Percentiles rank a stretch among this genome's conserved stretches.
phyloP scores from a whole-genome alignment of 2,329 filamentous ascomycete species.

The Fusarium sp. region DNA sequence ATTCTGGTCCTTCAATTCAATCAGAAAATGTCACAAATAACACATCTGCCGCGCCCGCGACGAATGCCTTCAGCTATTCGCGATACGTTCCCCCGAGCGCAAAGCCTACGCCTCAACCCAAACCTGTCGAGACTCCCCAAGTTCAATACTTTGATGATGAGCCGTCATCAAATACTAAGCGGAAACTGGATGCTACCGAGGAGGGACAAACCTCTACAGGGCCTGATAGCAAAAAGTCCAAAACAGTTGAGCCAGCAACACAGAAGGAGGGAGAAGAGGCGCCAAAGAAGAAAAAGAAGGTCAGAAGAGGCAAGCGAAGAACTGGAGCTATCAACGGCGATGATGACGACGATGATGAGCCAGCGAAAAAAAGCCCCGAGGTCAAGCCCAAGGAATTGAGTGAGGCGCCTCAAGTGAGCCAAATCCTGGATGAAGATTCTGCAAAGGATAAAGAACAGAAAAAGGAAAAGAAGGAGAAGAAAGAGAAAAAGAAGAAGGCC shows the following conservation, averaged over 20 bases:
- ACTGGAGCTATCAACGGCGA: constrained; percentile 25
- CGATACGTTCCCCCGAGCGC: constrained; percentile 54
- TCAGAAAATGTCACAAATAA: background rate
- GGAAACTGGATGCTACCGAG: constrained; percentile 51
- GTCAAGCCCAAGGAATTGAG: constrained; percentile 45
- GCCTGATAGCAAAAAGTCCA: constrained; percentile 51
- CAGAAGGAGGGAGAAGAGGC: constrained; percentile 21
- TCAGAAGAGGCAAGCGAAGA: constrained; percentile 39
- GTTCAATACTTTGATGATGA: constrained; percentile 48
- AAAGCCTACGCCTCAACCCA: constrained; percentile 33
- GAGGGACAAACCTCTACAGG: constrained; percentile 42
- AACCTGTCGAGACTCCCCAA: constrained; percentile 12
- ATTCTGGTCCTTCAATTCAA: background rate
- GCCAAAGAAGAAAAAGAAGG: constrained; percentile 43
- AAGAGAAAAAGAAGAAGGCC: constrained; percentile 15
- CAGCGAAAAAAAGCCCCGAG: constrained; percentile 7
- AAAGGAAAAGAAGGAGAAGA: constrained; percentile 22
- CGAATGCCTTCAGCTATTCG: constrained; percentile 50
- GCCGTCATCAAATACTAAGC: constrained; percentile 45
- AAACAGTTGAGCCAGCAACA: constrained; percentile 34
- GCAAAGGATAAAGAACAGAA: constrained; percentile 40
- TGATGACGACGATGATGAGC: constrained; percentile 24
- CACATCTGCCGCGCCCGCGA: background rate
- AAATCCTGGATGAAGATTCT: constrained; percentile 44
- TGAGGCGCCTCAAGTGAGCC: constrained; percentile 45